A percentile compares a stretch with the other conserved stretches of the same genome.
These are phyloP conservation scores for Aspergillus calidoustus DNA, from an alignment of 2,329 filamentous ascomycete genomes.

Conservation along the genomic window DNA sequence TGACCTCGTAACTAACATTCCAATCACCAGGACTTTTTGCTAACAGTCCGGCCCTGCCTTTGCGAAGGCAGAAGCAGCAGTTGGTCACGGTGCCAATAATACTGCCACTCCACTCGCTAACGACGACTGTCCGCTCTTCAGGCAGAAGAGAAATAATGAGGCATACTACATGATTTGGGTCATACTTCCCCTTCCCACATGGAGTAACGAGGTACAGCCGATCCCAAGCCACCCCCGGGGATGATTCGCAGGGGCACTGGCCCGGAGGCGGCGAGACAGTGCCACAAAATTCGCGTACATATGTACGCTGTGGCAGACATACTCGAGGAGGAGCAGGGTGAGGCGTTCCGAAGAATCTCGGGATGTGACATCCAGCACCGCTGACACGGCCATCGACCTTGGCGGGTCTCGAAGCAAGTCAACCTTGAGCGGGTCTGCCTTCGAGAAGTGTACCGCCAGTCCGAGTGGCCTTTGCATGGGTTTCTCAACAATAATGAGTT, in stretches of 20 bases:
- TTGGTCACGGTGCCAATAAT: background rate
- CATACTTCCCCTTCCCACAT: background rate
- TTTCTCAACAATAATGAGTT: background rate
- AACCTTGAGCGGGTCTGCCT: background rate
- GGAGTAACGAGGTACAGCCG: conserved; percentile 4
- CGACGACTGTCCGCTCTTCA: background rate
- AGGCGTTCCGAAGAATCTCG: background rate
- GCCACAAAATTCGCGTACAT: background rate
- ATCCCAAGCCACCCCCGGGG: conserved; percentile 8
- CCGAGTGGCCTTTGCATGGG: background rate
- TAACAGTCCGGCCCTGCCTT: background rate
- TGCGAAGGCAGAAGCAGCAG: background rate
- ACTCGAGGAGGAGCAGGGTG: background rate
- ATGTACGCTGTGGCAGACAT: background rate
- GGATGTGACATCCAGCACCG: background rate
- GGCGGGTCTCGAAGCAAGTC: background rate
- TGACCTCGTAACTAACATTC: background rate
- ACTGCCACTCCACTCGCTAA: background rate
- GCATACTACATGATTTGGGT: background rate
- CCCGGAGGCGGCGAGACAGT: background rate
- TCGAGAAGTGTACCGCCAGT: background rate
- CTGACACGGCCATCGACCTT: background rate
- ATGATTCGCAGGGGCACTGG: background rate
- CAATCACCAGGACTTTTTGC: background rate
- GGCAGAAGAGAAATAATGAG: background rate